These are phyloP conservation scores for Alternaria burnsii DNA, from an alignment of 2,329 filamentous ascomycete genomes.

Conservation along the genomic window DNA sequence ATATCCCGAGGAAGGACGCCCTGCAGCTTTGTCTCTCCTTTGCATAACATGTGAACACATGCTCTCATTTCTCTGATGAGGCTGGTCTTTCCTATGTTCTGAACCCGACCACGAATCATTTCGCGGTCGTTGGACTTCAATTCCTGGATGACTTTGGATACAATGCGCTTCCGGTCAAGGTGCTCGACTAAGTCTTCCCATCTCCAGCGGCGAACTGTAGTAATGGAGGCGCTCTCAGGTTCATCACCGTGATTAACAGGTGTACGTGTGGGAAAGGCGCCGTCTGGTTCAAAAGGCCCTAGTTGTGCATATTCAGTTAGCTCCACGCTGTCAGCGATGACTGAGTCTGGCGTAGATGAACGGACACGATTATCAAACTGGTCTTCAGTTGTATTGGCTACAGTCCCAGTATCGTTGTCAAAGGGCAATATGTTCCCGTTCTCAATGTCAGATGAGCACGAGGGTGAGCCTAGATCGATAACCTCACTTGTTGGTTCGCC, in stretches of 20 bases:
- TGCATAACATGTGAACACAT: slow-evolving; percentile 36
- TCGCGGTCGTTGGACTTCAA: slow-evolving; percentile 35
- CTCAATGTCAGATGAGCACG: slow-evolving; percentile 17
- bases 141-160: slow-evolving; percentile 55
- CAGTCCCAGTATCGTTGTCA: not conserved
- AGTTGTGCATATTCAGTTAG: not conserved
- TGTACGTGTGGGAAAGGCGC: not conserved
- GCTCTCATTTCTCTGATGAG: slow-evolving; percentile 36
- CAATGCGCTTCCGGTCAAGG: slow-evolving; percentile 54
- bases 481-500: slow-evolving; percentile 10
- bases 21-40: slow-evolving; percentile 28
- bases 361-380: not conserved
- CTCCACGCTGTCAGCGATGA: slow-evolving; percentile 19
- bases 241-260: slow-evolving; percentile 16
- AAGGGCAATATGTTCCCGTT: not conserved
- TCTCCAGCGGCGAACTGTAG: slow-evolving; percentile 39
- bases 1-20: slow-evolving; percentile 38
- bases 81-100: slow-evolving; percentile 23
- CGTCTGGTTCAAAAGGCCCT: not conserved
- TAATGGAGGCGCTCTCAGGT: slow-evolving; percentile 40
- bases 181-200: slow-evolving; percentile 50
- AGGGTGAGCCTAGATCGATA: slow-evolving; percentile 31
- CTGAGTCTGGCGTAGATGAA: slow-evolving; percentile 1
- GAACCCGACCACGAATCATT: slow-evolving; percentile 31
- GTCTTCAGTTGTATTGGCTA: not conserved